Evolutionary conservation across 768 basidiomycete genomes (phyloP).

Genomic region (Hysterangium stoloniferum): DNA sequence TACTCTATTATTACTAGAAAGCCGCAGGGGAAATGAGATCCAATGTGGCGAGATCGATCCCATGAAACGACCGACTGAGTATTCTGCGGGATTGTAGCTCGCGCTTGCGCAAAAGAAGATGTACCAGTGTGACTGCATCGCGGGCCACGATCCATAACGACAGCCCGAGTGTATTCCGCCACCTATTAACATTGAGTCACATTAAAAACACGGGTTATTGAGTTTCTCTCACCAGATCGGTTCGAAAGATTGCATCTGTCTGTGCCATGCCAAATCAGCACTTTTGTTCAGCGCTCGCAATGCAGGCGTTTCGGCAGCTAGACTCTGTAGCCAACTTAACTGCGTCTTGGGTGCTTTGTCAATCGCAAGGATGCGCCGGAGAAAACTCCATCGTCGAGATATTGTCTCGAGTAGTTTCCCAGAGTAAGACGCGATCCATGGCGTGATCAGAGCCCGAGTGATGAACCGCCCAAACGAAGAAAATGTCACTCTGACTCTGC

Average conservation of each 20-base stretch:
- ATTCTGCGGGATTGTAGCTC: constrained; percentile 64
- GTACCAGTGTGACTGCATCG: constrained; percentile 58
- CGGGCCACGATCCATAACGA: constrained; percentile 61
- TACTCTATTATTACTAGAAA: not conserved
- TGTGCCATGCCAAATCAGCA: not conserved
- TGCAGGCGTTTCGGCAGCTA: not conserved
- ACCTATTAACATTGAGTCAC: constrained; percentile 25
- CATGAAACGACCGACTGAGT: constrained; percentile 64
- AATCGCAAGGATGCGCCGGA: constrained; percentile 5
- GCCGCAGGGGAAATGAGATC: constrained; percentile 42
- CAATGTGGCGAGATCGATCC: constrained; percentile 57
- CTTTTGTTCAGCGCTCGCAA: not conserved
- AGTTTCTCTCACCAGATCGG: constrained; percentile 52
- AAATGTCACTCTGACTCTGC: constrained; percentile 32
- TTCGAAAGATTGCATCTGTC: constrained; percentile 29
- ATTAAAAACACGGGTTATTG: not conserved
- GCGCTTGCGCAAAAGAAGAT: constrained; percentile 62
- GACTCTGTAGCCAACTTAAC: not conserved
- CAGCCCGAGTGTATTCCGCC: constrained; percentile 64
- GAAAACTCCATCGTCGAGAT: not conserved
- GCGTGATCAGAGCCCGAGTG: constrained; percentile 62
- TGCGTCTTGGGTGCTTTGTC: not conserved
- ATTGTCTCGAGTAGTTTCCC: constrained; percentile 39
- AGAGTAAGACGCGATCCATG: constrained; percentile 59
- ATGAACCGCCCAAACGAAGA: constrained; percentile 57